Percentiles rank a stretch among this genome's conserved stretches.
Conservation (phyloP, 768 basidiomycete species). For the Steccherinum ochraceum region DNA sequence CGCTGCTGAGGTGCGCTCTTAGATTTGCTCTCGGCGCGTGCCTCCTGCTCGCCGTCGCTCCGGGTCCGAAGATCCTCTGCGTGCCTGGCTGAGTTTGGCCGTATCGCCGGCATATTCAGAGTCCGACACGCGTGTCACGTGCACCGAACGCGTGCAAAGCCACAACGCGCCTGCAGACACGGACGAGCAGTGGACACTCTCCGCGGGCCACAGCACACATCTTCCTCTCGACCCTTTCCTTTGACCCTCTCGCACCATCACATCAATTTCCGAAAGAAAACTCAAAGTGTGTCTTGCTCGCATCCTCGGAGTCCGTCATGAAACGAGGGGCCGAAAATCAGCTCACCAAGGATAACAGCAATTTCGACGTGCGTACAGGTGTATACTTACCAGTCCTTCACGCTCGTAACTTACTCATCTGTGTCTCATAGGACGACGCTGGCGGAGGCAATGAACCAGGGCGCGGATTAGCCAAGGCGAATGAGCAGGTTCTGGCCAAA, state of each 20-base stretch:
- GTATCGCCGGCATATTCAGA: neutral
- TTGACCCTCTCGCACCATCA: neutral
- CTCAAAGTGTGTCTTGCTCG: neutral
- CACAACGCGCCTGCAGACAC: neutral
- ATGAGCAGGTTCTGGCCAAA: slow-evolving; percentile 44
- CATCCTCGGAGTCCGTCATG: slow-evolving; percentile 31
- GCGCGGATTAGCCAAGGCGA: slow-evolving; percentile 52
- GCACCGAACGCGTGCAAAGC: neutral
- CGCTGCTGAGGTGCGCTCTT: too few species aligned
- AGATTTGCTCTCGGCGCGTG: too few species aligned
- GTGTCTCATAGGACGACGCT: too few species aligned
- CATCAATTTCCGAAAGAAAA: neutral
- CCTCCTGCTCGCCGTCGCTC: too few species aligned
- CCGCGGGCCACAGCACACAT: too few species aligned
- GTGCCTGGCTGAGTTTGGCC: too few species aligned
- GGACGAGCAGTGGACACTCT: too few species aligned
- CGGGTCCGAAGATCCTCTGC: too few species aligned
- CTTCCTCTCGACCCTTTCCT: neutral
- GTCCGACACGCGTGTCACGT: neutral
- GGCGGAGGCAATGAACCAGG: slow-evolving; percentile 21
- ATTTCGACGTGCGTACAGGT: slow-evolving; percentile 32
- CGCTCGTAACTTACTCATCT: too few species aligned
- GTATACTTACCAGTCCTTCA: too few species aligned
- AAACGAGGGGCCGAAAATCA: slow-evolving; percentile 75
- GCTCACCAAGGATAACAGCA: slow-evolving; percentile 49